Conservation (phyloP, 768 basidiomycete species). For the Albatrellus ellisii region DNA sequence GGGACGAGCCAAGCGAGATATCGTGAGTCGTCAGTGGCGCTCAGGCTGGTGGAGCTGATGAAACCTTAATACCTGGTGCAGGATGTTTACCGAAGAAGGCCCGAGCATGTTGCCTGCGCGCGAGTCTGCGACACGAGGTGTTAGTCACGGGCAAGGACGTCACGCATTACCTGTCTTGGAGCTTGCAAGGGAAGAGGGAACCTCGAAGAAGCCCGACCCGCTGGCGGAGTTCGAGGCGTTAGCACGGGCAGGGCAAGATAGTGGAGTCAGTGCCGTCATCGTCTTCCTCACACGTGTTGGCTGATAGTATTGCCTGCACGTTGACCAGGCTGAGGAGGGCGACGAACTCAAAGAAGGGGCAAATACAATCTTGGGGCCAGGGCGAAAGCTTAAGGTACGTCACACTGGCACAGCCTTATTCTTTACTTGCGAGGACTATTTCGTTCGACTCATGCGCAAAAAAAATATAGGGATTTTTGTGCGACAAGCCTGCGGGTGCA, state of each 20-base stretch:
- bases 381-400: not conserved
- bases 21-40: not conserved
- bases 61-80: not conserved
- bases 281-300: not conserved
- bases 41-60: not conserved
- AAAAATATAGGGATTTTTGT: slow-evolving; percentile 43
- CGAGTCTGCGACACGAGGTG: no score
- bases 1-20: not conserved
- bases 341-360: no score
- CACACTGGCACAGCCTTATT: not conserved
- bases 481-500: slow-evolving; percentile 35
- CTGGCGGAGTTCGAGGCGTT: slow-evolving; percentile 3
- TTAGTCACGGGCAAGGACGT: not conserved
- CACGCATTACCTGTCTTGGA: not conserved
- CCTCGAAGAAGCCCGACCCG: not conserved
- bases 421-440: not conserved
- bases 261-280: not conserved
- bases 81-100: not conserved
- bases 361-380: no score
- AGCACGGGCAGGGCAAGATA: not conserved
- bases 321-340: no score
- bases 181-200: not conserved
- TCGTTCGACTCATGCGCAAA: slow-evolving; percentile 1
- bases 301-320: not conserved
- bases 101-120: not conserved